Conservation (phyloP, 2,329 filamentous ascomycete species). For the Furcasterigmium furcatum region DNA sequence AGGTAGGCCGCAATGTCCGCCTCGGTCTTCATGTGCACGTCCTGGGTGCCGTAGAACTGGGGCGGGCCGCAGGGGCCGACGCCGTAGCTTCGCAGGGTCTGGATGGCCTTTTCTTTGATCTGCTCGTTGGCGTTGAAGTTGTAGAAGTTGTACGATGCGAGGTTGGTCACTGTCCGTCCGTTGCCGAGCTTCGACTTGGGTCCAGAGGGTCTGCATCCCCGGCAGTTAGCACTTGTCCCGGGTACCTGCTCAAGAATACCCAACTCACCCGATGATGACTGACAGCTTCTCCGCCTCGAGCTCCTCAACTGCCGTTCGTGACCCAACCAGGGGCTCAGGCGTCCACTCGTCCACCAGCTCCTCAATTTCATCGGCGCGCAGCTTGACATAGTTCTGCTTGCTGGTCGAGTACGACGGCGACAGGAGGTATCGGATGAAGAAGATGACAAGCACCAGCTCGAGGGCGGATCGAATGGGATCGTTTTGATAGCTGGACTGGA, state of each 20-base stretch:
- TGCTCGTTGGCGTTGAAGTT: slow-evolving; percentile 92
- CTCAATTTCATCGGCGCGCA: slow-evolving; percentile 94
- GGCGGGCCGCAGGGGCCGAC: slow-evolving; percentile 96
- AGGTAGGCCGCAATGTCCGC: slow-evolving; percentile 88
- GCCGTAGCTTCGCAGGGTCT: slow-evolving; percentile 90
- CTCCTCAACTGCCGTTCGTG: slow-evolving; percentile 72
- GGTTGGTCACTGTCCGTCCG: slow-evolving; percentile 87
- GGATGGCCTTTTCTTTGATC: slow-evolving; percentile 92
- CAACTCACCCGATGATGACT: slow-evolving; percentile 76
- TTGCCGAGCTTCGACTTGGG: slow-evolving; percentile 86
- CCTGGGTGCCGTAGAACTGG: slow-evolving; percentile 97
- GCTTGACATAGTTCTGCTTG: slow-evolving; percentile 83
- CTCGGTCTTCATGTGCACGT: slow-evolving; percentile 97
- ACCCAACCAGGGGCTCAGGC: slow-evolving; percentile 83
- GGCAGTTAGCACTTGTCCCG: not conserved
- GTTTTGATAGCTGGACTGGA: slow-evolving; percentile 96
- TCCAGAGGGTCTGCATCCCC: slow-evolving; percentile 66
- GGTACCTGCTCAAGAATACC: not conserved
- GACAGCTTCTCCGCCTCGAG: slow-evolving; percentile 80
- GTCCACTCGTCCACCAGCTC: slow-evolving; percentile 96
- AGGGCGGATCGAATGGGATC: slow-evolving; percentile 92
- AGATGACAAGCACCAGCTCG: slow-evolving; percentile 89
- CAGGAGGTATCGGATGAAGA: slow-evolving; percentile 90
- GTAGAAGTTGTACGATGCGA: slow-evolving; percentile 96
- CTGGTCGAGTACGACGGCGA: slow-evolving; percentile 90